These are phyloP conservation scores for Solanum chilense DNA, from an alignment of 257 asterid genomes.

Conservation along the genomic window DNA sequence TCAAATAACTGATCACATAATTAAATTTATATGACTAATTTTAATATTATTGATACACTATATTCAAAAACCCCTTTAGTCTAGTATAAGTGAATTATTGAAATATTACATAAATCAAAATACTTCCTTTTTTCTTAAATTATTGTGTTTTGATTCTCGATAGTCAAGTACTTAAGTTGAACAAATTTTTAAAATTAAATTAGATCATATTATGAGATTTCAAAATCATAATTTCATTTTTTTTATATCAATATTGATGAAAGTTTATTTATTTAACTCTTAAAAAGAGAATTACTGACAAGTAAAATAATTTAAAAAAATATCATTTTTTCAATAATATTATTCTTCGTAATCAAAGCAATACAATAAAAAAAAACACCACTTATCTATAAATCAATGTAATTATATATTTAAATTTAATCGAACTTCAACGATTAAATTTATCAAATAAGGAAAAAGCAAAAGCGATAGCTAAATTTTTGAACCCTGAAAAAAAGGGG, in stretches of 20 bases:
- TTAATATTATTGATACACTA: neutral
- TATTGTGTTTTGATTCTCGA: no score
- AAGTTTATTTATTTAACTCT: accelerated
- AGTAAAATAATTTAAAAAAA: no score
- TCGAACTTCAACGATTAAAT: accelerated
- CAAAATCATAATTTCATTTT: no score
- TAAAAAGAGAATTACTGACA: accelerated
- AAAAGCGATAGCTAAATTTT: neutral
- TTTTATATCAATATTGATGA: no score
- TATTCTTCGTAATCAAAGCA: neutral
- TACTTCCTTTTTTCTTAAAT: no score
- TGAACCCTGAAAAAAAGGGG: neutral
- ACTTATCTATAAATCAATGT: no score
- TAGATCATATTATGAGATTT: no score
- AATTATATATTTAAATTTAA: neutral
- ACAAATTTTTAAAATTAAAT: accelerated
- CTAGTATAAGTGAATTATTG: neutral
- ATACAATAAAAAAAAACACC: neutral
- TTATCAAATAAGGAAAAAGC: neutral
- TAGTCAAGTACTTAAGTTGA: accelerated
- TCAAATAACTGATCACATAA: neutral
- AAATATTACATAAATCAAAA: no score
- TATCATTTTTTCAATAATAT: no score
- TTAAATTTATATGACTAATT: no score
- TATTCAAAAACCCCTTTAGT: neutral